Conservation (phyloP, 768 basidiomycete species). For the Rhizopogon rudus region DNA sequence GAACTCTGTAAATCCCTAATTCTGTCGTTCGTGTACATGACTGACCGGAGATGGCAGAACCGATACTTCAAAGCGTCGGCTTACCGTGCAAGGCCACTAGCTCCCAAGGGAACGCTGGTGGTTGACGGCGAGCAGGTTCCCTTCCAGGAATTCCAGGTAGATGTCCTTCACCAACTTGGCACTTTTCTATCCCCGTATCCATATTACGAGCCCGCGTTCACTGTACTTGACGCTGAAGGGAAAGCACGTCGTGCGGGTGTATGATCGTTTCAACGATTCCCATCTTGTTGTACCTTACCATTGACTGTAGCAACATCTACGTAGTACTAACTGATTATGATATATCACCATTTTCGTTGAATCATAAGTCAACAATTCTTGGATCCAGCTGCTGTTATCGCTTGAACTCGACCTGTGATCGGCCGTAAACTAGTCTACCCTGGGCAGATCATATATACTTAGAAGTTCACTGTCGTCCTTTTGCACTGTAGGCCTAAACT, state of each 20-base stretch:
- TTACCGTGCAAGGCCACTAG: conserved; percentile 63
- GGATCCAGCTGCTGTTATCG: not conserved
- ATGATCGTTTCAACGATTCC: not conserved
- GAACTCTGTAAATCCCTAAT: conserved; percentile 39
- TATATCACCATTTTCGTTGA: not conserved
- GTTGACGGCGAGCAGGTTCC: conserved; percentile 80
- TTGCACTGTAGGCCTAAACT: too few species aligned
- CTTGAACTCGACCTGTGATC: not conserved
- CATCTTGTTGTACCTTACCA: not conserved
- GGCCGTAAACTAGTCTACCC: too few species aligned
- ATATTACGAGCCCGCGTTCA: conserved; percentile 52
- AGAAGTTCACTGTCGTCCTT: too few species aligned
- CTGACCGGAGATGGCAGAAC: conserved; percentile 36
- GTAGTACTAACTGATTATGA: not conserved
- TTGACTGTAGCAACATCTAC: not conserved
- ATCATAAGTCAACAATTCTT: not conserved
- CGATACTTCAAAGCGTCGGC: conserved; percentile 71
- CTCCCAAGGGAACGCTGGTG: conserved; percentile 49
- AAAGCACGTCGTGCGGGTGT: conserved; percentile 9
- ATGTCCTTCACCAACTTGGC: conserved; percentile 64
- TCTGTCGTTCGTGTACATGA: not conserved
- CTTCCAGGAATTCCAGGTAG: conserved; percentile 71
- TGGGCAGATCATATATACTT: too few species aligned
- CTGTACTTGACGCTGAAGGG: conserved; percentile 21
- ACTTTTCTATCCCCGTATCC: conserved; percentile 57